Evolutionary conservation across 305 asterid species (phyloP).

Genomic region (Stenogyne calaminthoides): DNA sequence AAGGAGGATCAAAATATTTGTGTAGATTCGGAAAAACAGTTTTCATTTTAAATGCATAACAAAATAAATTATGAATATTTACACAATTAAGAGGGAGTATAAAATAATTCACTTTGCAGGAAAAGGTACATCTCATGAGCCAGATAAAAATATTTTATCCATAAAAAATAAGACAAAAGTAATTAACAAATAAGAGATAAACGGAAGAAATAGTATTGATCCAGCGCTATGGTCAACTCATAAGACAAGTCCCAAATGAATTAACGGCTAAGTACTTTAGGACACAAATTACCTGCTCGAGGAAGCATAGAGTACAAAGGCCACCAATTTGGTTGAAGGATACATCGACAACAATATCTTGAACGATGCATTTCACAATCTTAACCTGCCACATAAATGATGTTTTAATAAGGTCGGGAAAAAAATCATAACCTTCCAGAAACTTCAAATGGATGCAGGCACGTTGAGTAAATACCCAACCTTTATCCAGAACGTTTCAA

Average conservation of each 20-base stretch:
- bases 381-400: conserved; percentile 68
- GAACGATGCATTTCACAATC: conserved; percentile 85
- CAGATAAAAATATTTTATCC: neutral
- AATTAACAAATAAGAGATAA: neutral
- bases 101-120: too few relatives aligned
- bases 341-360: conserved; percentile 83
- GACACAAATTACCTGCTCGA: conserved; percentile 70
- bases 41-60: neutral
- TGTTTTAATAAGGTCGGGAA: conserved; percentile 25
- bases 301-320: conserved; percentile 86
- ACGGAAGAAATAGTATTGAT: conserved; percentile 13
- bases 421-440: conserved; percentile 22
- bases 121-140: conserved; percentile 9
- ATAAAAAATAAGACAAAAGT: too few relatives aligned
- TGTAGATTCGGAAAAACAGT: neutral
- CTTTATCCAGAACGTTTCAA: conserved; percentile 1
- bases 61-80: too few relatives aligned
- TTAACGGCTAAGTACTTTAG: neutral
- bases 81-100: too few relatives aligned
- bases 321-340: conserved; percentile 97
- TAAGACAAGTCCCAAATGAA: neutral
- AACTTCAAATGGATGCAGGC: conserved; percentile 7
- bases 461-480: conserved; percentile 8
- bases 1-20: neutral
- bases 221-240: neutral